Evolutionary conservation across 345 rosid genomes (phyloP).

Genomic region (Schrenkiella parvula): DNA sequence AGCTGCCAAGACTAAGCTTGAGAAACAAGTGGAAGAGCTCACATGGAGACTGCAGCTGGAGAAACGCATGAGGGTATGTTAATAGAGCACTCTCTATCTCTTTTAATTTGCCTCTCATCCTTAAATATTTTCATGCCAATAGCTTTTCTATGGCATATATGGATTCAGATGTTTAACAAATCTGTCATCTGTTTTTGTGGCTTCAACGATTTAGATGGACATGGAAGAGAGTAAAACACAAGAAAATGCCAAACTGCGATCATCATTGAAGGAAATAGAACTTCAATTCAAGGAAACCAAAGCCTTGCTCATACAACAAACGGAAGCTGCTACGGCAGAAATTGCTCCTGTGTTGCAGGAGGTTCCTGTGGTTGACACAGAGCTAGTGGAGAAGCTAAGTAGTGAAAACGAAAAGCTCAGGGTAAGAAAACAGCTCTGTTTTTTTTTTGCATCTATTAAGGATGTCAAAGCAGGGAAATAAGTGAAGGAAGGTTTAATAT

Average conservation of each 20-base stretch:
- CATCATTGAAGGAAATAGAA: slow-evolving; percentile 68
- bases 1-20: slow-evolving; percentile 86
- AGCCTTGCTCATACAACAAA: slow-evolving; percentile 58
- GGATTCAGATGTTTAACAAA: neutral
- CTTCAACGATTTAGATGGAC: slow-evolving; percentile 53
- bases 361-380: slow-evolving; percentile 71
- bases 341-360: slow-evolving; percentile 71
- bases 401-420: slow-evolving; percentile 83
- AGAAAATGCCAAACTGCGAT: slow-evolving; percentile 79
- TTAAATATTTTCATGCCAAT: neutral
- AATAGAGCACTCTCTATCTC: neutral
- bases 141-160: neutral
- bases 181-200: slow-evolving; percentile 1
- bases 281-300: slow-evolving; percentile 73
- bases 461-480: slow-evolving; percentile 17
- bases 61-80: slow-evolving; percentile 74
- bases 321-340: slow-evolving; percentile 68
- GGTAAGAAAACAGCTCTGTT: slow-evolving; percentile 39
- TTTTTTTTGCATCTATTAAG: neutral
- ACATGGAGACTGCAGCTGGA: slow-evolving; percentile 77
- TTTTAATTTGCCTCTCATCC: neutral
- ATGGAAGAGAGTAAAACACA: slow-evolving; percentile 84
- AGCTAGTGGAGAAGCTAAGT: slow-evolving; percentile 62
- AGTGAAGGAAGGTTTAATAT: slow-evolving; percentile 13
- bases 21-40: slow-evolving; percentile 92